phyloP scores from a whole-genome alignment of 345 rosid genomes.

The Eucalyptus albens region DNA sequence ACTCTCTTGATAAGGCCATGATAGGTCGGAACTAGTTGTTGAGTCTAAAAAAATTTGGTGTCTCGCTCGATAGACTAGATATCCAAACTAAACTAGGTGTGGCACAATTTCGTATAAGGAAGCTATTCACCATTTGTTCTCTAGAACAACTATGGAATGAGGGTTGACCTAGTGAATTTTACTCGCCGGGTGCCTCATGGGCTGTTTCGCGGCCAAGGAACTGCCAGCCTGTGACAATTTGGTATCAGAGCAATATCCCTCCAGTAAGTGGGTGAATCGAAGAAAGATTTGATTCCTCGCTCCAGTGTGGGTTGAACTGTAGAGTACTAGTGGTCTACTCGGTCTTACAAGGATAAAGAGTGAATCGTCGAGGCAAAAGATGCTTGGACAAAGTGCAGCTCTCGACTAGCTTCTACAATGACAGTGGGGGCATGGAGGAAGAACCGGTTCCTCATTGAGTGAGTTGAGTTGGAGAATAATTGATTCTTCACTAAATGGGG shows the following conservation, averaged over 20 bases:
- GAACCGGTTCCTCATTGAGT: too few relatives aligned
- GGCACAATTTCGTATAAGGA: too few relatives aligned
- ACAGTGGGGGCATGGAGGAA: fast-evolving
- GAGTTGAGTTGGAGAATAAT: too few relatives aligned
- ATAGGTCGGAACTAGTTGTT: fast-evolving
- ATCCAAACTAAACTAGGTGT: fast-evolving
- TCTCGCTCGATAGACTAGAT: fast-evolving
- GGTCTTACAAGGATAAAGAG: fast-evolving
- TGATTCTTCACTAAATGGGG: fast-evolving
- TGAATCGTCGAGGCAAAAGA: too few relatives aligned
- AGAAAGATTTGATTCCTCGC: fast-evolving
- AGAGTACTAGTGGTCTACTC: too few relatives aligned
- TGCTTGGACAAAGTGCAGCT: fast-evolving
- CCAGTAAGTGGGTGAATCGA: fast-evolving
- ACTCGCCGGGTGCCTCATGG: fast-evolving
- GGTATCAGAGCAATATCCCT: too few relatives aligned
- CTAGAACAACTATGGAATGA: fast-evolving
- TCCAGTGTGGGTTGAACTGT: too few relatives aligned
- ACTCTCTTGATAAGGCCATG: fast-evolving
- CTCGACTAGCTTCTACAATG: too few relatives aligned
- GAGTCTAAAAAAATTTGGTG: too few relatives aligned
- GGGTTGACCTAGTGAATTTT: fast-evolving
- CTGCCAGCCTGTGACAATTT: fast-evolving
- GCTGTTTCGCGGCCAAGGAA: fast-evolving
- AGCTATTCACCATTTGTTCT: too few relatives aligned